Conservation (phyloP, 768 basidiomycete species). For the Lyophyllum atratum region DNA sequence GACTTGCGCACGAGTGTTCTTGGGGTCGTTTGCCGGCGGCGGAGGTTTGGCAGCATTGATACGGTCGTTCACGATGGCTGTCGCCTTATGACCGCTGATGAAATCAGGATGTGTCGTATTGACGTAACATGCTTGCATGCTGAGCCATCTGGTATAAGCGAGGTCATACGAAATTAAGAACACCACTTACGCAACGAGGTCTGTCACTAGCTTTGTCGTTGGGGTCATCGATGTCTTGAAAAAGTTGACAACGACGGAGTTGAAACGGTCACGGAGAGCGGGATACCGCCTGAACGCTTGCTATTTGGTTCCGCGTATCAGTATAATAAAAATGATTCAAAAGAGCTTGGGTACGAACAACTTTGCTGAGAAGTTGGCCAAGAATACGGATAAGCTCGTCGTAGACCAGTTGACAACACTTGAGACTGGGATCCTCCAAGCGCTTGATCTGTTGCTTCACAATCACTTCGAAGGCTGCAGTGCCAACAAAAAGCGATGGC, state of each 20-base stretch:
- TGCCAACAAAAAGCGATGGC: constrained; percentile 94
- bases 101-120: constrained; percentile 99
- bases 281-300: constrained; percentile 97
- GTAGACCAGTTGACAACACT: constrained; percentile 94
- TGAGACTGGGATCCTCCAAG: constrained; percentile 89
- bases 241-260: constrained; percentile 93
- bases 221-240: constrained; percentile 94
- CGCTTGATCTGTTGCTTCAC: constrained; percentile 99
- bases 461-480: constrained; percentile 96
- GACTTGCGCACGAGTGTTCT: constrained; percentile 60
- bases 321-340: neutral
- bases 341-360: constrained; percentile 53
- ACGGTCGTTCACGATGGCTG: constrained; percentile 83
- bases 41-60: constrained; percentile 79
- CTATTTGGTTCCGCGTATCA: constrained; percentile 40
- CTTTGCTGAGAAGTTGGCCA: constrained; percentile 85
- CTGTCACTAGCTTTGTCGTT: constrained; percentile 91
- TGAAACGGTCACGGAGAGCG: constrained; percentile 95
- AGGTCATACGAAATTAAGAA: neutral
- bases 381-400: constrained; percentile 98
- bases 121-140: constrained; percentile 98
- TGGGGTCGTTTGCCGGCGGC: constrained; percentile 58
- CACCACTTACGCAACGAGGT: constrained; percentile 82
- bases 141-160: constrained; percentile 26
- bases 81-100: constrained; percentile 95